phyloP scores from a whole-genome alignment of 108 stramenopile genomes.

The Cyclotella atomus region DNA sequence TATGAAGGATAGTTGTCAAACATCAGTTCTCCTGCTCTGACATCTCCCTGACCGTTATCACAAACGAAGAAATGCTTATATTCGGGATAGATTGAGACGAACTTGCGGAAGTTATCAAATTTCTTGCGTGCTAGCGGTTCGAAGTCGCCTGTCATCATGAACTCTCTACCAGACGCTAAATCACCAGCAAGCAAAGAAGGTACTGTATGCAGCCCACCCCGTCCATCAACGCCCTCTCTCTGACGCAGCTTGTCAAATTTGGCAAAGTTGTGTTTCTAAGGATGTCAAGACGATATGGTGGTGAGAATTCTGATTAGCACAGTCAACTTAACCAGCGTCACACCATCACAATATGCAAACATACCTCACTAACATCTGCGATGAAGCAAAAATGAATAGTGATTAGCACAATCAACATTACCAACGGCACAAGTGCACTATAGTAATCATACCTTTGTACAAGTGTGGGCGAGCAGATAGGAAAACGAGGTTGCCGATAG shows the following conservation, averaged over 20 bases:
- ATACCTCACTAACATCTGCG: slow-evolving; percentile 89
- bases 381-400: neutral
- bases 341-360: no score
- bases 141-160: slow-evolving; percentile 89
- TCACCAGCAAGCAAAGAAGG: slow-evolving; percentile 96
- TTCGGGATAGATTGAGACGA: slow-evolving; percentile 92
- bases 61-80: slow-evolving; percentile 96
- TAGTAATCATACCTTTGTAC: slow-evolving; percentile 70
- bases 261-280: slow-evolving; percentile 84
- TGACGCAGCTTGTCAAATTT: slow-evolving; percentile 93
- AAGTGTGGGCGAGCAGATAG: slow-evolving; percentile 97
- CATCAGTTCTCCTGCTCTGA: slow-evolving; percentile 97
- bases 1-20: slow-evolving; percentile 82
- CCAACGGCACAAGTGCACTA: neutral
- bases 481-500: slow-evolving; percentile 94
- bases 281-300: no score
- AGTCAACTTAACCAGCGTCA: no score
- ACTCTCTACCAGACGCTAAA: slow-evolving; percentile 90
- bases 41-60: slow-evolving; percentile 99
- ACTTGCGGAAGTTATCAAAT: slow-evolving; percentile 89
- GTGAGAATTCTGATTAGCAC: no score
- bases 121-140: slow-evolving; percentile 91
- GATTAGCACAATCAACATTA: no score
- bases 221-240: slow-evolving; percentile 58
- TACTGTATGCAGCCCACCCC: slow-evolving; percentile 92